Percentiles rank a stretch among this genome's conserved stretches.
Conservation (phyloP, 345 rosid genomes). For the Isatis tinctoria region DNA sequence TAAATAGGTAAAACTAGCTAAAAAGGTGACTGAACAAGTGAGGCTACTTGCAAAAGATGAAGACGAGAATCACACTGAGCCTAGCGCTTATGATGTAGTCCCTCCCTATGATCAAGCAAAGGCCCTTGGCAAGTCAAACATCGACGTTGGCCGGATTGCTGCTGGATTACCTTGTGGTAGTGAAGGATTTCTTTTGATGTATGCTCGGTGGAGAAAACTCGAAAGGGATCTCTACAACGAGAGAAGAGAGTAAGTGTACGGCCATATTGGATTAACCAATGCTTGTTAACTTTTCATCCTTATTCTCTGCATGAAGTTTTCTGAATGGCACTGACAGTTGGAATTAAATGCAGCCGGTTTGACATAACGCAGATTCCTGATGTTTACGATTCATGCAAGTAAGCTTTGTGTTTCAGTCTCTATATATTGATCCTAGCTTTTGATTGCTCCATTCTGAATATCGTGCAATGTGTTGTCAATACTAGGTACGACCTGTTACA, state of each 20-base stretch:
- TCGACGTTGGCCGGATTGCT: constrained; percentile 95
- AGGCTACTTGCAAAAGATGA: constrained; percentile 85
- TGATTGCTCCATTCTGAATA: neutral
- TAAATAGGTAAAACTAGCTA: constrained; percentile 67
- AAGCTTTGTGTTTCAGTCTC: constrained; percentile 37
- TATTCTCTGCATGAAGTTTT: neutral
- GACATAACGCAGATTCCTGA: constrained; percentile 98
- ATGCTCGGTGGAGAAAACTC: constrained; percentile 98
- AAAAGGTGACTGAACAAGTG: constrained; percentile 95
- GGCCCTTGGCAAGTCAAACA: constrained; percentile 97
- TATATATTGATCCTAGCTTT: neutral
- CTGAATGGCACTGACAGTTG: constrained; percentile 22
- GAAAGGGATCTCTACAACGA: constrained; percentile 97
- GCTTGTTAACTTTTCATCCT: neutral
- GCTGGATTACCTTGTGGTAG: constrained; percentile 99
- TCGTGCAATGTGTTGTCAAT: neutral
- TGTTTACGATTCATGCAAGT: constrained; percentile 99
- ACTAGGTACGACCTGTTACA: constrained; percentile 91
- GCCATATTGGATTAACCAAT: constrained; percentile 8
- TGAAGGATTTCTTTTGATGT: constrained; percentile 98
- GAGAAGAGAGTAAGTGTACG: constrained; percentile 74
- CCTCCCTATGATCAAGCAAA: constrained; percentile 98
- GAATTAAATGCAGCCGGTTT: constrained; percentile 68
- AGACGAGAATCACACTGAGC: constrained; percentile 72
- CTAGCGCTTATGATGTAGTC: constrained; percentile 57